Conservation (phyloP, 1,284 basidiomycete species). For the Pyrrhoderma lamaoense region DNA sequence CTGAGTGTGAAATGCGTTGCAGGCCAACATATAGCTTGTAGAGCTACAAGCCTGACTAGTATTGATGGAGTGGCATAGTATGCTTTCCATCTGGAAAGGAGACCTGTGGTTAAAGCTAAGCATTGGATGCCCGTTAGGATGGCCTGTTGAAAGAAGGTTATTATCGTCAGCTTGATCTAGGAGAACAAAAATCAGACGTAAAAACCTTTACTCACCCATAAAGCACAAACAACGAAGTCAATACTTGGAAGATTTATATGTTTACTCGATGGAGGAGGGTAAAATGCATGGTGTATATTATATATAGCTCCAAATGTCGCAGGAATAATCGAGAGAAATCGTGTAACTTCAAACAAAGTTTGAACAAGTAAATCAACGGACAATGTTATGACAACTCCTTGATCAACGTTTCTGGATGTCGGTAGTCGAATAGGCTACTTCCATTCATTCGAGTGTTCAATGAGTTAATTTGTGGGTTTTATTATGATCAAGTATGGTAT, state of each 20-base stretch:
- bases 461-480: too few relatives aligned
- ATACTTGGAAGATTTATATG: slow-evolving; percentile 28
- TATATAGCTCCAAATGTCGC: slow-evolving; percentile 58
- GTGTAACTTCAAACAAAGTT: slow-evolving; percentile 39
- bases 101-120: slow-evolving; percentile 69
- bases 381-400: slow-evolving; percentile 6
- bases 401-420: slow-evolving; percentile 15
- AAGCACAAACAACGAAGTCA: slow-evolving; percentile 53
- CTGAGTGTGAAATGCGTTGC: slow-evolving; percentile 72
- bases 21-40: slow-evolving; percentile 86
- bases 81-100: slow-evolving; percentile 71
- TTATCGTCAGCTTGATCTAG: too few relatives aligned
- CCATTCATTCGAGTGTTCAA: too few relatives aligned
- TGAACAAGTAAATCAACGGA: slow-evolving; percentile 26
- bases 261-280: slow-evolving; percentile 30
- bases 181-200: not conserved
- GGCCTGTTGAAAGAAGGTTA: too few relatives aligned
- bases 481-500: too few relatives aligned
- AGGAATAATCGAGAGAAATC: slow-evolving; percentile 67
- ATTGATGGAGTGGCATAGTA: slow-evolving; percentile 78
- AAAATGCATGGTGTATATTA: slow-evolving; percentile 45
- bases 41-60: slow-evolving; percentile 72
- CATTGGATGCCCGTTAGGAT: slow-evolving; percentile 79
- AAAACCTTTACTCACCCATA: slow-evolving; percentile 49
- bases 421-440: slow-evolving; percentile 14